phyloP scores from a whole-genome alignment of 257 asterid species.

The Sherardia arvensis region DNA sequence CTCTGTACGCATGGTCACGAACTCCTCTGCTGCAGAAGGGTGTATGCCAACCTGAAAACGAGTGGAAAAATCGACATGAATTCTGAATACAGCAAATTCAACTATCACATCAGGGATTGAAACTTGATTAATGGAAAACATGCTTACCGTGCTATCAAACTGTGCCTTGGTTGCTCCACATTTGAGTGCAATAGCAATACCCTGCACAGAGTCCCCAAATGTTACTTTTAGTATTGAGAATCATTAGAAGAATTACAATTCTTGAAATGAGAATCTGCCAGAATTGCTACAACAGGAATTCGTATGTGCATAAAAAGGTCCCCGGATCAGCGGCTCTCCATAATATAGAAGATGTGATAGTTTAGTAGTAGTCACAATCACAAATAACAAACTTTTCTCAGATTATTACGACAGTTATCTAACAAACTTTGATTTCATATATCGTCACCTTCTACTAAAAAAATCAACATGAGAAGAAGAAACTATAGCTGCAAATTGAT shows the following conservation, averaged over 20 bases:
- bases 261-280: background rate
- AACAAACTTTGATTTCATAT: too few relatives aligned
- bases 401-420: background rate
- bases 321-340: too few relatives aligned
- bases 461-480: background rate
- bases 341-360: too few relatives aligned
- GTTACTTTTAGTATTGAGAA: background rate
- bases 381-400: too few relatives aligned
- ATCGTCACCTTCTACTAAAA: too few relatives aligned
- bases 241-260: background rate
- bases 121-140: too few relatives aligned
- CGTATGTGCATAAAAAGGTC: too few relatives aligned
- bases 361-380: too few relatives aligned
- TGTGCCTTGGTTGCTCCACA: constrained; percentile 99
- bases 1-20: constrained; percentile 80
- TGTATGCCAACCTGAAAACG: constrained; percentile 73
- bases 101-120: background rate
- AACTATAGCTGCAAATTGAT: background rate
- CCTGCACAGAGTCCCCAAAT: constrained; percentile 34
- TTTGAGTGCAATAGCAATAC: constrained; percentile 82
- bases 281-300: background rate
- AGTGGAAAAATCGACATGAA: constrained; percentile 2
- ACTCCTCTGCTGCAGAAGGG: constrained; percentile 97
- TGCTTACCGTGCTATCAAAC: constrained; percentile 84
- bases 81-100: background rate